Percentiles rank a stretch among this genome's conserved stretches.
phyloP scores from a whole-genome alignment of 768 basidiomycete species.

The Botryobasidium botryosum region DNA sequence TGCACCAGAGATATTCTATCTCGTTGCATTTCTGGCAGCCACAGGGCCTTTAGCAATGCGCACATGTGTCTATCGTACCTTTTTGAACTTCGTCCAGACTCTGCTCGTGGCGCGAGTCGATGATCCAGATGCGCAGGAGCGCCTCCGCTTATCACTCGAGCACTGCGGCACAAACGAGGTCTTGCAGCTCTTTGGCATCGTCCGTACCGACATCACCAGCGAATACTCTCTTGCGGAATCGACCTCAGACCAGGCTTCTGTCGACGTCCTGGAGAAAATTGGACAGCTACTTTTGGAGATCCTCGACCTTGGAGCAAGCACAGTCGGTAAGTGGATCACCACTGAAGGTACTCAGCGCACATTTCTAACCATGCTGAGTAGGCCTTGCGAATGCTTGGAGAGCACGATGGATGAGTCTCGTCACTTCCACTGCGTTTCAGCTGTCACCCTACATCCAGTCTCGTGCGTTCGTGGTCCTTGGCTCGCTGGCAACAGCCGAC shows the following conservation, averaged over 20 bases:
- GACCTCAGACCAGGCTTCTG: slow-evolving; percentile 31
- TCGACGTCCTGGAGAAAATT: slow-evolving; percentile 53
- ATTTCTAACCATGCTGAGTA: slow-evolving; percentile 16
- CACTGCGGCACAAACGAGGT: slow-evolving; percentile 39
- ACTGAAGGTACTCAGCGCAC: background rate
- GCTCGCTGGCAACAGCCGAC: slow-evolving; percentile 63
- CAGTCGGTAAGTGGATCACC: slow-evolving; percentile 37
- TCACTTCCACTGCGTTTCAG: slow-evolving; percentile 81
- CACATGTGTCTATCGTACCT: slow-evolving; percentile 63
- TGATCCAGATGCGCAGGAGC: slow-evolving; percentile 35
- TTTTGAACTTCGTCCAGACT: slow-evolving; percentile 69
- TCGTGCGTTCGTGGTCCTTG: slow-evolving; percentile 70
- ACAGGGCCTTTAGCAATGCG: slow-evolving; percentile 59
- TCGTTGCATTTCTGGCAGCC: slow-evolving; percentile 60
- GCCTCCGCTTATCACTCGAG: slow-evolving; percentile 44
- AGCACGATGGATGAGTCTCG: slow-evolving; percentile 83
- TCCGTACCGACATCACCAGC: slow-evolving; percentile 41
- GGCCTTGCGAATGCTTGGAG: slow-evolving; percentile 78
- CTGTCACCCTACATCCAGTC: slow-evolving; percentile 76
- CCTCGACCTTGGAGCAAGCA: slow-evolving; percentile 46
- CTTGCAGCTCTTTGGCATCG: slow-evolving; percentile 58
- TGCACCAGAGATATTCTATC: slow-evolving; percentile 67
- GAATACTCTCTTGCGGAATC: slow-evolving; percentile 49
- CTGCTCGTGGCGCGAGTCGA: slow-evolving; percentile 44
- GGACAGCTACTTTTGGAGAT: slow-evolving; percentile 44